These are phyloP conservation scores for Pythium biforme DNA, from an alignment of 352 stramenopile genomes.

Conservation along the genomic window DNA sequence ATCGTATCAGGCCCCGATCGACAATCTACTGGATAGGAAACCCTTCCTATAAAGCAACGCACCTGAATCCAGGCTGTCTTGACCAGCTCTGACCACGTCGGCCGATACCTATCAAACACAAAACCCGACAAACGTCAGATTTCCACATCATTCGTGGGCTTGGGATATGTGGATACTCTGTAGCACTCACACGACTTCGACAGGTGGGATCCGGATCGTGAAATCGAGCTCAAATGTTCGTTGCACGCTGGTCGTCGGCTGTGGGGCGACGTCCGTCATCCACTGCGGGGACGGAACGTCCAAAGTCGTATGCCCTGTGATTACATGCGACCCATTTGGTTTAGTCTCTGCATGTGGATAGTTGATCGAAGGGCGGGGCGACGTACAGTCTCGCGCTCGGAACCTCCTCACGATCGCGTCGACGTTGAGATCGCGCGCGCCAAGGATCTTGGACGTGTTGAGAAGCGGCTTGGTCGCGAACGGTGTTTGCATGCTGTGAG, in stretches of 20 bases:
- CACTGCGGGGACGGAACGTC: slow-evolving; percentile 41
- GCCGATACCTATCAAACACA: slow-evolving; percentile 40
- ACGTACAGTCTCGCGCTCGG: slow-evolving; percentile 50
- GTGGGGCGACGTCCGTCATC: slow-evolving; percentile 31
- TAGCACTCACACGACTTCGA: slow-evolving; percentile 40
- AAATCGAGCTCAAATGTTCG: slow-evolving; percentile 39
- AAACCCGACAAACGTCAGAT: too few species aligned
- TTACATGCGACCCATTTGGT: neutral
- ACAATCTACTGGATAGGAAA: too few species aligned
- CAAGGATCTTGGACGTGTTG: slow-evolving; percentile 40
- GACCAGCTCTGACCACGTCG: slow-evolving; percentile 54
- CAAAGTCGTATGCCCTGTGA: slow-evolving; percentile 38
- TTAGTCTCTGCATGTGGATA: too few species aligned
- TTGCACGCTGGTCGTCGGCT: neutral
- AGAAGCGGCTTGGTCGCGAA: slow-evolving; percentile 39
- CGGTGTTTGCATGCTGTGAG: slow-evolving; percentile 34
- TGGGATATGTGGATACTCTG: too few species aligned
- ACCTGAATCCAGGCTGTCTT: slow-evolving; percentile 77
- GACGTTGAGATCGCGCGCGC: slow-evolving; percentile 38
- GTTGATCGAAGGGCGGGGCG: neutral
- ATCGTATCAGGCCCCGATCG: too few species aligned
- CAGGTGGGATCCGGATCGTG: slow-evolving; percentile 41
- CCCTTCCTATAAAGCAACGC: neutral
- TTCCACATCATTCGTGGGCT: too few species aligned
- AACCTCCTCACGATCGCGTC: slow-evolving; percentile 37